These are phyloP conservation scores for Graphilbum fragrans DNA, from an alignment of 2,329 filamentous ascomycete species.

Conservation along the genomic window DNA sequence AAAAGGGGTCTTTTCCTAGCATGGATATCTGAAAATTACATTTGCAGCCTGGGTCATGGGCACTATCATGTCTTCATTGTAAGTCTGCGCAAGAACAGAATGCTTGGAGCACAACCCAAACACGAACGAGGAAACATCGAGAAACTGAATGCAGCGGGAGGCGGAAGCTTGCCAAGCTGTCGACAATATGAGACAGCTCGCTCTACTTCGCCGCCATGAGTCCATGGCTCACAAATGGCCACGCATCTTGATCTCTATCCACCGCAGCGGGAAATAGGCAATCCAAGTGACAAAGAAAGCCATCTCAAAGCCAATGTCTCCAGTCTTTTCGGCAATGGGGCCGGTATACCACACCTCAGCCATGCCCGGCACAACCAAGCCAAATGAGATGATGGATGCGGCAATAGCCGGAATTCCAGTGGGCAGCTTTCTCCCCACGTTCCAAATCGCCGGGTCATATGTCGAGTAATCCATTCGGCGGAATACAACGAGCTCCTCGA, in stretches of 20 bases:
- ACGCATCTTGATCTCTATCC: slow-evolving; percentile 24
- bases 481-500: slow-evolving; percentile 35
- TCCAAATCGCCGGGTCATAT: slow-evolving; percentile 36
- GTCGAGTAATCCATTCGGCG: slow-evolving; percentile 28
- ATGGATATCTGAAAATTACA: too few species aligned
- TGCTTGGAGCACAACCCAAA: neutral
- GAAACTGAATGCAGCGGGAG: too few species aligned
- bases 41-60: too few species aligned
- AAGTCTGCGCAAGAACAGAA: too few species aligned
- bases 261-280: slow-evolving; percentile 34
- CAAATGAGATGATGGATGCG: slow-evolving; percentile 32
- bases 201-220: neutral
- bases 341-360: slow-evolving; percentile 49
- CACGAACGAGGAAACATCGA: too few species aligned
- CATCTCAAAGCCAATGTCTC: slow-evolving; percentile 55
- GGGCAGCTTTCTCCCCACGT: slow-evolving; percentile 30
- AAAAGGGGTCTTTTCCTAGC: too few species aligned
- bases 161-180: neutral
- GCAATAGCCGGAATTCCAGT: slow-evolving; percentile 33
- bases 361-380: slow-evolving; percentile 46
- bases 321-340: slow-evolving; percentile 45
- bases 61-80: too few species aligned
- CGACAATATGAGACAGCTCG: neutral
- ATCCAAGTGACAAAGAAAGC: slow-evolving; percentile 40
- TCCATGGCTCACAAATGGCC: slow-evolving; percentile 15